A percentile compares a stretch with the other conserved stretches of the same genome.
Evolutionary conservation across 352 stramenopile species (phyloP).

Genomic region (Globisporangium camurandrum): DNA sequence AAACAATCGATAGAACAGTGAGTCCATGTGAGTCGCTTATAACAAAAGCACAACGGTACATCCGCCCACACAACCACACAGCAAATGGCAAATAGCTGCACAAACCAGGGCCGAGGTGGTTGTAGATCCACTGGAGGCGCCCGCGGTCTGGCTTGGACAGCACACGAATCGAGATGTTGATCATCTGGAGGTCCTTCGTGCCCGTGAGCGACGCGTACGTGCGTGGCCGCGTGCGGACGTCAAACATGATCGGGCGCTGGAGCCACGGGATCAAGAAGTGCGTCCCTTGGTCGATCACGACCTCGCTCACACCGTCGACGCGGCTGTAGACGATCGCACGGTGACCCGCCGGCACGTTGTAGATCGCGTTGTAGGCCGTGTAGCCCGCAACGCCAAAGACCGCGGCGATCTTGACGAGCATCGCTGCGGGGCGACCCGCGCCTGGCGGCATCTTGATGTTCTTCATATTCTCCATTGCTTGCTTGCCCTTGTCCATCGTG

Average conservation of each 20-base stretch:
- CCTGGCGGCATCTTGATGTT: slow-evolving; percentile 82
- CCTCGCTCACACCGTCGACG: slow-evolving; percentile 74
- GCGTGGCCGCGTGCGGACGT: slow-evolving; percentile 89
- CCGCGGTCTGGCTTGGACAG: slow-evolving; percentile 93
- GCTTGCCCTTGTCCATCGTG: slow-evolving; percentile 80
- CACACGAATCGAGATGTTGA: slow-evolving; percentile 98
- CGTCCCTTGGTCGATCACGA: slow-evolving; percentile 89
- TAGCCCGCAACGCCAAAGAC: slow-evolving; percentile 62
- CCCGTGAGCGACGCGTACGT: slow-evolving; percentile 90
- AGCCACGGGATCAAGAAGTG: slow-evolving; percentile 98
- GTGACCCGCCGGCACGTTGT: slow-evolving; percentile 85
- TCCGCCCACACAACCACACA: not conserved
- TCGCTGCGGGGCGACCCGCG: slow-evolving; percentile 39
- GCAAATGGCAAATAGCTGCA: not conserved
- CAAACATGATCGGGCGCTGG: slow-evolving; percentile 94
- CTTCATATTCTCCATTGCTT: slow-evolving; percentile 86
- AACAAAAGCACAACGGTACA: not conserved
- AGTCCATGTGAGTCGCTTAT: not conserved
- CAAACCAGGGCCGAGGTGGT: slow-evolving; percentile 88
- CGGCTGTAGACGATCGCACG: slow-evolving; percentile 88
- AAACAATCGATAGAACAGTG: not conserved
- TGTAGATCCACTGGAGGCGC: slow-evolving; percentile 96
- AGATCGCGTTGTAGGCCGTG: slow-evolving; percentile 78
- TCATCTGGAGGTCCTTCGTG: slow-evolving; percentile 99
- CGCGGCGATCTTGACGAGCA: slow-evolving; percentile 55